These are phyloP conservation scores for Cucurbita moschata DNA, from an alignment of 306 rosid species.

Conservation along the genomic window DNA sequence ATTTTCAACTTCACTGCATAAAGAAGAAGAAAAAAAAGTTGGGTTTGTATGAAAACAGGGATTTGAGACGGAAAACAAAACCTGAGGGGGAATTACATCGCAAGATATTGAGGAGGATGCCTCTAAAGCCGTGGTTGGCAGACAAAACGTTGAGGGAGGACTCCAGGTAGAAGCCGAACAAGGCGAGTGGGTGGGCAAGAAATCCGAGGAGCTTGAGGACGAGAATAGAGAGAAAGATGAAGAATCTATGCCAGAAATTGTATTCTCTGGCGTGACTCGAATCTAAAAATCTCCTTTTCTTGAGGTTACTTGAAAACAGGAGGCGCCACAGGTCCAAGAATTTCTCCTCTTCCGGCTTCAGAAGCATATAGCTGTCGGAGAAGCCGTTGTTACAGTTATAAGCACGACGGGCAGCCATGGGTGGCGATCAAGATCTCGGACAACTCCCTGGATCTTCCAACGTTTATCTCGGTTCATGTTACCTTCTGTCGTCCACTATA, in stretches of 20 bases:
- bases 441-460: no score
- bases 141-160: slow-evolving; percentile 35
- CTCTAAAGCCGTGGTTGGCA: slow-evolving; percentile 36
- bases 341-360: slow-evolving; percentile 36
- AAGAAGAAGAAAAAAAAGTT: no score
- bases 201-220: slow-evolving; percentile 22
- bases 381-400: slow-evolving; percentile 10
- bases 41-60: no score
- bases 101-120: slow-evolving; percentile 24
- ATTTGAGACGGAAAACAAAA: no score
- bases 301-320: slow-evolving; percentile 23
- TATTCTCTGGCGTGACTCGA: neutral
- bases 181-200: slow-evolving; percentile 8
- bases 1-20: slow-evolving; percentile 13
- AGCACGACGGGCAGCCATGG: neutral
- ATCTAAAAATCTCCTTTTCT: slow-evolving; percentile 30
- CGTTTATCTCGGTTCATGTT: no score
- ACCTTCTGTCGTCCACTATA: no score
- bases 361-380: slow-evolving; percentile 20
- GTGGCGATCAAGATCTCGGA: no score
- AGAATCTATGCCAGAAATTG: slow-evolving; percentile 41
- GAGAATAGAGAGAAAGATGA: slow-evolving; percentile 37
- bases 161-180: slow-evolving; percentile 26
- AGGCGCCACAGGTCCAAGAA: slow-evolving; percentile 21
- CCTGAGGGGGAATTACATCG: slow-evolving; percentile 15